Conservation (phyloP, 345 rosid genomes). For the Citrus sp. region DNA sequence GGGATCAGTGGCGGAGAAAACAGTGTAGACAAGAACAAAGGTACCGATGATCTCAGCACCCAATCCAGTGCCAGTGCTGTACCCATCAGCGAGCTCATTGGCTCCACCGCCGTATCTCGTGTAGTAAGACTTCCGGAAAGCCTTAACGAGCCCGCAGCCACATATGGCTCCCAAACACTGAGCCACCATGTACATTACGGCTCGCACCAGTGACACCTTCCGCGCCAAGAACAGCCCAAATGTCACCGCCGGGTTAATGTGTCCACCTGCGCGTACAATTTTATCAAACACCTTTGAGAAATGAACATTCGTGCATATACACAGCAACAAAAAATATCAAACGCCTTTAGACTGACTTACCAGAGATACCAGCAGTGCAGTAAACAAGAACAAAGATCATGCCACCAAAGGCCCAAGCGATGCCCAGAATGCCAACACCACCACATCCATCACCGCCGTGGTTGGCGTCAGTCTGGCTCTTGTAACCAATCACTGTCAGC, state of each 20-base stretch:
- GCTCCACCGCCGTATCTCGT: conserved; percentile 60
- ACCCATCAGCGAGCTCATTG: conserved; percentile 42
- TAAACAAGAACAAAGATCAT: conserved; percentile 70
- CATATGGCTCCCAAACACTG: too few species aligned
- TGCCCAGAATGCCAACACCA: conserved; percentile 65
- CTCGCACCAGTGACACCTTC: too few species aligned
- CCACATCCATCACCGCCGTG: conserved; percentile 31
- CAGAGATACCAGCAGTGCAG: conserved; percentile 76
- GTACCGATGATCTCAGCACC: too few species aligned
- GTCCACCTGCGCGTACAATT: conserved; percentile 45
- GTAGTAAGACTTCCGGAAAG: conserved; percentile 52
- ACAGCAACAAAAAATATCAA: too few species aligned
- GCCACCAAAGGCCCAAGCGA: conserved; percentile 76
- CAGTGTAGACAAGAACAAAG: too few species aligned
- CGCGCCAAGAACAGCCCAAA: too few species aligned
- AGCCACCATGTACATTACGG: too few species aligned
- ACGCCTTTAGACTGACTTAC: conserved; percentile 12
- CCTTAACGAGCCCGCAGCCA: conserved; percentile 61
- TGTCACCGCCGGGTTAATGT: conserved; percentile 23
- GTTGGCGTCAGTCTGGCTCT: conserved; percentile 28
- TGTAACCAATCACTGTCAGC: conserved; percentile 65
- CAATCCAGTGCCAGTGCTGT: conserved; percentile 54
- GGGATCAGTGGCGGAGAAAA: conserved; percentile 55
- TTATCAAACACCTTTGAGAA: background rate
- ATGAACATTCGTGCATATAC: background rate